A percentile compares a stretch with the other conserved stretches of the same genome.
Conservation (phyloP, 2,329 filamentous ascomycete genomes). For the Fusarium chaquense region DNA sequence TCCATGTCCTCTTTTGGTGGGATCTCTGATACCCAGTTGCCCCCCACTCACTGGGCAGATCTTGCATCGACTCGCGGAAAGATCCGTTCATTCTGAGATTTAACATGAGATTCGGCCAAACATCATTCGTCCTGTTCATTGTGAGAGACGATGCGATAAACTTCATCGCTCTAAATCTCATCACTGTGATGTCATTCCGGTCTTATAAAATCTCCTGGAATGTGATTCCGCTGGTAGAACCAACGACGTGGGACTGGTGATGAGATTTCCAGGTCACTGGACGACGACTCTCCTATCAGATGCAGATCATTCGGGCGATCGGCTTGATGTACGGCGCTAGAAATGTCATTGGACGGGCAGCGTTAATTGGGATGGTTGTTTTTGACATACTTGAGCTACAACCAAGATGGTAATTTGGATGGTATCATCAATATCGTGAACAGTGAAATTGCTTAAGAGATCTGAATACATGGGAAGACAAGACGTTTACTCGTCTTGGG, state of each 20-base stretch:
- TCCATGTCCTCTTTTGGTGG: too few species aligned
- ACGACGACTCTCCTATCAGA: background rate
- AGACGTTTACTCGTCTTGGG: too few species aligned
- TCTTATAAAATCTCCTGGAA: background rate
- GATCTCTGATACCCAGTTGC: background rate
- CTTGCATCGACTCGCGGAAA: too few species aligned
- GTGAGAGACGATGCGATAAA: background rate
- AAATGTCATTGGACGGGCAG: background rate
- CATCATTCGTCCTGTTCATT: background rate
- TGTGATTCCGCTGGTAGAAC: background rate
- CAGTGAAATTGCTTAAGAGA: too few species aligned
- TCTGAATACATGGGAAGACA: too few species aligned
- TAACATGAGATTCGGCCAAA: too few species aligned
- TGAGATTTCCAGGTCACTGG: background rate
- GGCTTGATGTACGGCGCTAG: background rate
- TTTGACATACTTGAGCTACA: too few species aligned
- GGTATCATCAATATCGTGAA: too few species aligned
- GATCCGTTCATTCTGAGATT: too few species aligned
- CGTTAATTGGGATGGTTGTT: background rate
- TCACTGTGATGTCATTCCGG: background rate
- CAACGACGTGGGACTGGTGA: background rate
- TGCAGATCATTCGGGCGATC: background rate
- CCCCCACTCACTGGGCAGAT: too few species aligned
- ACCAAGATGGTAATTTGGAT: too few species aligned
- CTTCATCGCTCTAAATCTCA: accelerated